A percentile compares a stretch with the other conserved stretches of the same genome.
Conservation (phyloP, 345 rosid species). For the Melaleuca alternifolia region DNA sequence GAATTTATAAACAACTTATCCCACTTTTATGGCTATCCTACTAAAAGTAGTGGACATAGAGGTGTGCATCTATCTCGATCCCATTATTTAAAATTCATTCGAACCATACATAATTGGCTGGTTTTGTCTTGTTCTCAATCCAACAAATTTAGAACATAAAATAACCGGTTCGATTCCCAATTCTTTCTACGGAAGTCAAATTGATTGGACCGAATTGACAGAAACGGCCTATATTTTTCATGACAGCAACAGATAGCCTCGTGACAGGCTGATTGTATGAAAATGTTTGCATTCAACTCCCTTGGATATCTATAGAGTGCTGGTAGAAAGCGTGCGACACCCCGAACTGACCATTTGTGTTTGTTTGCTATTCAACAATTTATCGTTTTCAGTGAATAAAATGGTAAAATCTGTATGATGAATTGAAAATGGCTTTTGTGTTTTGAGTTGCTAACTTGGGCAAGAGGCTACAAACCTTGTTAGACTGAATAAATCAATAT, state of each 20-base stretch:
- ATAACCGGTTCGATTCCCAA: fast-evolving
- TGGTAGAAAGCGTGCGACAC: neutral
- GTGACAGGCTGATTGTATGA: neutral
- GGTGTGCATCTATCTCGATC: neutral
- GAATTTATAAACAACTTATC: too few species aligned
- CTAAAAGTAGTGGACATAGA: fast-evolving
- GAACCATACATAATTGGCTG: fast-evolving
- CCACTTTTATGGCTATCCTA: neutral
- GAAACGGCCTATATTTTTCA: neutral
- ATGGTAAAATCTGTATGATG: neutral
- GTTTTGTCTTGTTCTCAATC: fast-evolving
- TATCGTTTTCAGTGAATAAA: neutral
- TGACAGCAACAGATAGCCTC: neutral
- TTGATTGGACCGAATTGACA: fast-evolving
- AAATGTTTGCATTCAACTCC: neutral
- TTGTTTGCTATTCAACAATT: neutral
- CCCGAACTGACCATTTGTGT: neutral
- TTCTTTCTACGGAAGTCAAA: neutral
- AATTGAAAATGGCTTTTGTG: neutral
- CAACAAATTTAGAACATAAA: neutral
- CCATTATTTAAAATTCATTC: too few species aligned
- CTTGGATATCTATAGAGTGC: neutral
- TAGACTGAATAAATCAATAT: neutral
- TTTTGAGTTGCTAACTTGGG: neutral
- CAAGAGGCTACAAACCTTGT: neutral